Evolutionary conservation across 2,329 filamentous ascomycete species (phyloP).

Genomic region (Colletotrichum sp.): DNA sequence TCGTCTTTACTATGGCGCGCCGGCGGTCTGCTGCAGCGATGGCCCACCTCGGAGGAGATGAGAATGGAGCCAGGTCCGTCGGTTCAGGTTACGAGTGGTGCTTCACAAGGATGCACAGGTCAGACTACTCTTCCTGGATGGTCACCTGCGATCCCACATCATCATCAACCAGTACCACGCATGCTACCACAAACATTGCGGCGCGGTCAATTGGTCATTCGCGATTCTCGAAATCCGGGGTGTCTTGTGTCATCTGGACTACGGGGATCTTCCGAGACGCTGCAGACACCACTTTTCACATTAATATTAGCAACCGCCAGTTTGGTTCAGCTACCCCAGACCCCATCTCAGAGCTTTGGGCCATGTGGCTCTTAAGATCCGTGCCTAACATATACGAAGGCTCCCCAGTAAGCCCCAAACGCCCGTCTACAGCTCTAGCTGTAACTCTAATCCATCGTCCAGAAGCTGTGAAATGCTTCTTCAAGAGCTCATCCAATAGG

Average conservation of each 20-base stretch:
- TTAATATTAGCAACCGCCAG: neutral
- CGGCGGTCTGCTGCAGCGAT: neutral
- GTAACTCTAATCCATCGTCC: neutral
- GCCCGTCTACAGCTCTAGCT: neutral
- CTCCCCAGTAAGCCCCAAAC: neutral
- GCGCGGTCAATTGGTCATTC: neutral
- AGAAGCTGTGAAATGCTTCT: neutral
- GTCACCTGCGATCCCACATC: slow-evolving; percentile 13
- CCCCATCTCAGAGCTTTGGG: neutral
- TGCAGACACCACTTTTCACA: neutral
- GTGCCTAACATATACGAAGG: neutral
- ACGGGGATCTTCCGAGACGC: slow-evolving; percentile 5
- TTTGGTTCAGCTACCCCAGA: neutral
- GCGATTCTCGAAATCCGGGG: neutral
- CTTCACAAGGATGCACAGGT: neutral
- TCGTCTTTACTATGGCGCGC: neutral
- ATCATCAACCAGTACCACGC: neutral
- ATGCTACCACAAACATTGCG: neutral
- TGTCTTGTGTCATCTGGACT: neutral
- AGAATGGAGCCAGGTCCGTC: neutral
- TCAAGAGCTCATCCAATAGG: neutral
- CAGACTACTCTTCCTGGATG: neutral
- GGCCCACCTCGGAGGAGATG: neutral
- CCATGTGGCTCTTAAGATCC: neutral
- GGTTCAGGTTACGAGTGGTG: neutral